phyloP scores from a whole-genome alignment of 1,284 basidiomycete species.

The Pterulicium gracile region DNA sequence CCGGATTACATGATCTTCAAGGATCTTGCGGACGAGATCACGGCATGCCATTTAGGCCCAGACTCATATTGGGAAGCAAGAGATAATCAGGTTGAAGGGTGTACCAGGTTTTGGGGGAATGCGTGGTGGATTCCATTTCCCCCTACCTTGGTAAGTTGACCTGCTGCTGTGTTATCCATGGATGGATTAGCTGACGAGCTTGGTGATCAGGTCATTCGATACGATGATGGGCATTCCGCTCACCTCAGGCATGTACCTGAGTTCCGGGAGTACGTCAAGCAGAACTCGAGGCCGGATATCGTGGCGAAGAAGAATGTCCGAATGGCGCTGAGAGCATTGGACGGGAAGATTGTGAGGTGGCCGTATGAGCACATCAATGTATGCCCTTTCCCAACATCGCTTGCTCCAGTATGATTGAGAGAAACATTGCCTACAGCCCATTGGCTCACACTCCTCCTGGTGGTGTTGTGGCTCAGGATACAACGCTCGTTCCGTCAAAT shows the following conservation, averaged over 20 bases:
- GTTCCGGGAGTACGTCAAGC: conserved; percentile 49
- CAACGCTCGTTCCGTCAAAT: conserved; percentile 33
- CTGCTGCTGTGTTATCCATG: no score
- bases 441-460: conserved; percentile 30
- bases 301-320: conserved; percentile 49
- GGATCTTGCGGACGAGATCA: conserved; percentile 39
- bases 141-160: conserved; percentile 43
- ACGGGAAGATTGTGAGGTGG: conserved; percentile 54
- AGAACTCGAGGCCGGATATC: conserved; percentile 49
- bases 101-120: conserved; percentile 56
- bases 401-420: conserved; percentile 3
- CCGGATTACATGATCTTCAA: conserved; percentile 35
- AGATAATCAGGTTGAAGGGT: conserved; percentile 19
- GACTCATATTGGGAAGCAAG: conserved; percentile 54
- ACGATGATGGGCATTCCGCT: conserved; percentile 50
- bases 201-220: conserved; percentile 49
- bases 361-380: conserved; percentile 55
- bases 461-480: conserved; percentile 35
- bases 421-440: conserved; percentile 24
- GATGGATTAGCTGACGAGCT: background rate
- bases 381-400: conserved; percentile 11
- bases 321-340: conserved; percentile 56
- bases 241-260: conserved; percentile 40
- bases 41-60: conserved; percentile 48
- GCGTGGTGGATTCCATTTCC: conserved; percentile 76